Conservation (phyloP, 305 asterid species). For the Petunia hybrid region DNA sequence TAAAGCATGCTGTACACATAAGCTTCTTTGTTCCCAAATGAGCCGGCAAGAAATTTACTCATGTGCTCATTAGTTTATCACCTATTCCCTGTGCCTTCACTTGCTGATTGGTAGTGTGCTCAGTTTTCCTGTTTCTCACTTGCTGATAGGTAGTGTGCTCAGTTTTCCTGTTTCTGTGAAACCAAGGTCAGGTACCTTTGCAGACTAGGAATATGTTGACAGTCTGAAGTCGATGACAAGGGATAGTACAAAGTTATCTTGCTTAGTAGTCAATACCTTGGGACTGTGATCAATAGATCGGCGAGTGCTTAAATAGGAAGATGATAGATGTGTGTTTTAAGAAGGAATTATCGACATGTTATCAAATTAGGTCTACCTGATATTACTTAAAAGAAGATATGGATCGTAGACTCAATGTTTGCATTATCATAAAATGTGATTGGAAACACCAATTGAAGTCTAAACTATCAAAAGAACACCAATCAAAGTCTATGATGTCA, state of each 20-base stretch:
- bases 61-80: background rate
- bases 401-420: background rate
- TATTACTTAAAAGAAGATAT: background rate
- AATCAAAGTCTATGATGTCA: background rate
- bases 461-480: background rate
- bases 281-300: constrained; percentile 1
- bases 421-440: constrained; percentile 6
- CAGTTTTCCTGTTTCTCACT: background rate
- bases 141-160: background rate
- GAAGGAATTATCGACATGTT: background rate
- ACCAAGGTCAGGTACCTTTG: constrained; percentile 2
- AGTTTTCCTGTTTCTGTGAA: background rate
- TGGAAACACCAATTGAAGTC: background rate
- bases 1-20: background rate
- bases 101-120: background rate
- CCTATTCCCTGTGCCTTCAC: background rate
- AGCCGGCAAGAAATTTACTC: background rate
- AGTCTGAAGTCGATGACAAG: constrained; percentile 2
- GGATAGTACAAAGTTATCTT: background rate
- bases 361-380: background rate
- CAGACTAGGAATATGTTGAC: background rate
- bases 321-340: background rate
- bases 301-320: constrained; percentile 4
- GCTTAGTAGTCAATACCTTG: background rate
- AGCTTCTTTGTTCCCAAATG: background rate